These are phyloP conservation scores for Pleurotus djamor DNA, from an alignment of 768 basidiomycete species.

Conservation along the genomic window DNA sequence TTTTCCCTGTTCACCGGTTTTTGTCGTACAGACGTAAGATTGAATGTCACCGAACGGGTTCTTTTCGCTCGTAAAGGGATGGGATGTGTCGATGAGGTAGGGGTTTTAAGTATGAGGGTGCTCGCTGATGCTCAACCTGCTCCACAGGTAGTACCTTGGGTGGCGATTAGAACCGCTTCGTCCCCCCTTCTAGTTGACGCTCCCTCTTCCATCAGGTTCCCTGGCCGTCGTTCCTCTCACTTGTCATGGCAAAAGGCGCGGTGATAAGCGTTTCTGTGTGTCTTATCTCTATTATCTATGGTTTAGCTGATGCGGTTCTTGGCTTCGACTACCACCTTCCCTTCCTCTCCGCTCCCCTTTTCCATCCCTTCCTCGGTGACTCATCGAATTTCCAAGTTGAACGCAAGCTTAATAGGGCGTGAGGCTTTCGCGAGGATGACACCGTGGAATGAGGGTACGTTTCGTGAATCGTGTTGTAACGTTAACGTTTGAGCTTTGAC, in stretches of 20 bases:
- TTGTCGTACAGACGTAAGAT: neutral
- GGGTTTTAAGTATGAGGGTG: neutral
- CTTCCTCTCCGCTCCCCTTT: no score
- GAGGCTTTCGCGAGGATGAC: no score
- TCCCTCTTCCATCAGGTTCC: neutral
- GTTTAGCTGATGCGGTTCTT: no score
- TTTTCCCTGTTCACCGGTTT: no score
- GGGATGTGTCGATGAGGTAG: neutral
- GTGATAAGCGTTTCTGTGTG: no score
- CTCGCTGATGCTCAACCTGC: slow-evolving; percentile 1
- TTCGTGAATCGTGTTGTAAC: neutral
- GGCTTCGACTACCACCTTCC: no score
- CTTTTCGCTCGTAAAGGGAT: neutral
- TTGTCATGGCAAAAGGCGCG: no score
- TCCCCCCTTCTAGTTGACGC: neutral
- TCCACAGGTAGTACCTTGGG: neutral
- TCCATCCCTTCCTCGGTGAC: no score
- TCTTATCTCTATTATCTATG: no score
- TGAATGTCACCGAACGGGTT: neutral
- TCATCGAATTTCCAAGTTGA: no score
- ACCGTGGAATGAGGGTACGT: neutral
- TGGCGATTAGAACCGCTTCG: neutral
- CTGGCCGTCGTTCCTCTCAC: neutral
- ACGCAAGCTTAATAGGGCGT: no score
- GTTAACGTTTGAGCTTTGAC: no score